Conservation (phyloP, 306 rosid species). For the Sechiopsis laciniata region DNA sequence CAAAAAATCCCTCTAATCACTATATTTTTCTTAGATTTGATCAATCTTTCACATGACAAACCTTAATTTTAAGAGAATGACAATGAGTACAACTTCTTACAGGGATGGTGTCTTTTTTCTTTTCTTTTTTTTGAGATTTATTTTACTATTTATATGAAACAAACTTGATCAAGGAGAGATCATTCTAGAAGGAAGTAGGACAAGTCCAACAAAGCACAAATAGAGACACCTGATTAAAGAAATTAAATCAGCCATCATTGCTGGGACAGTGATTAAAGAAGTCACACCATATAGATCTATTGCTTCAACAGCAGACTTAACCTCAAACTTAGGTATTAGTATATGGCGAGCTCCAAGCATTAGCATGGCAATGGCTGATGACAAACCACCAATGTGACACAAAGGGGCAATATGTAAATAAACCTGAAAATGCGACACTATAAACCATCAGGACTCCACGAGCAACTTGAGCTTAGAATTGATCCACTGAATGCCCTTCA, state of each 20-base stretch:
- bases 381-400: constrained; percentile 85
- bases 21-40: not conserved
- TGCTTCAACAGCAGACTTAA: constrained; percentile 46
- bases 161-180: not conserved
- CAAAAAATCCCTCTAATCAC: not conserved
- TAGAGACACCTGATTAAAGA: constrained; percentile 45
- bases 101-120: not conserved
- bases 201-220: constrained; percentile 15
- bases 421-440: constrained; percentile 37
- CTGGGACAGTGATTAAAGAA: constrained; percentile 84
- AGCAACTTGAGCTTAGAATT: constrained; percentile 22
- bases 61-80: constrained; percentile 1
- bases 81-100: not conserved
- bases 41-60: not conserved
- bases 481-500: constrained; percentile 19
- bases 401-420: constrained; percentile 88
- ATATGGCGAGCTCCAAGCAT: constrained; percentile 82
- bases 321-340: constrained; percentile 66
- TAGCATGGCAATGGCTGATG: constrained; percentile 78
- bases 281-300: constrained; percentile 52
- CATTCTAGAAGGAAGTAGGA: not conserved
- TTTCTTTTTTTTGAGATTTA: not conserved
- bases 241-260: constrained; percentile 68
- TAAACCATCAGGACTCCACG: constrained; percentile 2
- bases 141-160: not conserved